A percentile compares a stretch with the other conserved stretches of the same genome.
phyloP scores from a whole-genome alignment of 148 eudicot genomes.

The Beta vulgaris region DNA sequence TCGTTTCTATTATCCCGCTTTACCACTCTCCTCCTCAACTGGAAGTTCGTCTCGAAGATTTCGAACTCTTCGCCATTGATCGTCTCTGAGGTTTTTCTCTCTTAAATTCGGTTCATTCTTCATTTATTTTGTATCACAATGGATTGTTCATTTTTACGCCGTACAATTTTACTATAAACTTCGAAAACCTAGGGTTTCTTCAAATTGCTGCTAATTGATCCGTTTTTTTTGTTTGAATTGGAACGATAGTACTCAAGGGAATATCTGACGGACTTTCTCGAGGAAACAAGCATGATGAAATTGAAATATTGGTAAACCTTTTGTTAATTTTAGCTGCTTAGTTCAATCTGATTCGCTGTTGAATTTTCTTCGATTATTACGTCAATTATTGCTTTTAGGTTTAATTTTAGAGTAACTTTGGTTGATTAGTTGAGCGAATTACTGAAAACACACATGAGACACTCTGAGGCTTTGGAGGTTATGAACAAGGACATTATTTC shows the following conservation, averaged over 20 bases:
- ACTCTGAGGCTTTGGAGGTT: conserved; percentile 56
- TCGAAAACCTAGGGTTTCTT: conserved; percentile 16
- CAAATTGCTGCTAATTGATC: neutral
- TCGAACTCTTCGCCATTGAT: conserved; percentile 85
- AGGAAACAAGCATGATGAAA: conserved; percentile 73
- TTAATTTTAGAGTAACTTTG: conserved; percentile 9
- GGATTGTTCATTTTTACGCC: too few relatives aligned
- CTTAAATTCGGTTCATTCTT: neutral
- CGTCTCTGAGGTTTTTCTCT: conserved; percentile 74
- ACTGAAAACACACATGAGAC: conserved; percentile 70
- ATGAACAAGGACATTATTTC: conserved; percentile 82
- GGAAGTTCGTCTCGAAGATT: conserved; percentile 84
- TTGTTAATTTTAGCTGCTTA: neutral
- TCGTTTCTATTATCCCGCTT: conserved; percentile 48
- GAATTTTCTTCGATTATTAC: neutral
- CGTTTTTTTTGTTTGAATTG: neutral
- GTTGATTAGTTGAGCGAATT: conserved; percentile 48
- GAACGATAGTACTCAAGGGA: conserved; percentile 66
- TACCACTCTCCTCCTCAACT: conserved; percentile 67
- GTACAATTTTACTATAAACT: neutral
- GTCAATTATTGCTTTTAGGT: neutral
- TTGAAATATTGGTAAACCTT: conserved; percentile 54
- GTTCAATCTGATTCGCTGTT: neutral
- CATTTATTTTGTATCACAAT: too few relatives aligned
- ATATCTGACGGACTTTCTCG: conserved; percentile 88